Conservation (phyloP, 257 asterid genomes). For the Striga asiatica region DNA sequence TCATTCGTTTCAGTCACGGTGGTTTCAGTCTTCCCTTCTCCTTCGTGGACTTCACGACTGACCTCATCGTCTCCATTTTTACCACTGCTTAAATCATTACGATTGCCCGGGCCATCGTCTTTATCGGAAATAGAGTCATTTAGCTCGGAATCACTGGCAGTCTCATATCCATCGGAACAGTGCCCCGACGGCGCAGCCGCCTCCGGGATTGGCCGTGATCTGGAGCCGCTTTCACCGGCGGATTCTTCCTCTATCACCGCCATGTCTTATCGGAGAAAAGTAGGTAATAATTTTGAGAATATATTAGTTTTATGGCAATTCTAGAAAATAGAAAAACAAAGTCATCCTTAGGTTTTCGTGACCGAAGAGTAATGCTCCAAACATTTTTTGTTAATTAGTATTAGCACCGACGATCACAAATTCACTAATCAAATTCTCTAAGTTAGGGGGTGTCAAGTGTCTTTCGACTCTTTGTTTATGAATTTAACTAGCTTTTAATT, state of each 20-base stretch:
- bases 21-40: constrained; percentile 18
- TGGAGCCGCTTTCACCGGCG: constrained; percentile 11
- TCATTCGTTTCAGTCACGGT: constrained; percentile 22
- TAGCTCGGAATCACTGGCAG: constrained; percentile 92
- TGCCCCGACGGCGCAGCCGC: constrained; percentile 28
- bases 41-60: constrained; percentile 18
- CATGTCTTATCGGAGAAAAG: constrained; percentile 23
- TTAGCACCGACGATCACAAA: too few relatives aligned
- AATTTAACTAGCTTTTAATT: too few relatives aligned
- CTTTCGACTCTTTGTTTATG: too few relatives aligned
- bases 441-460: too few relatives aligned
- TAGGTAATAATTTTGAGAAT: too few relatives aligned
- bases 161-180: constrained; percentile 73
- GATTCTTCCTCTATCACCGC: constrained; percentile 46
- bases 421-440: too few relatives aligned
- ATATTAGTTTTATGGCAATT: too few relatives aligned
- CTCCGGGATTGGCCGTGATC: constrained; percentile 21
- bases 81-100: constrained; percentile 1
- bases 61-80: constrained; percentile 15
- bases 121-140: constrained; percentile 28
- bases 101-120: background rate
- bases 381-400: too few relatives aligned
- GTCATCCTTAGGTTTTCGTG: too few relatives aligned
- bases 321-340: too few relatives aligned
- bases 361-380: too few relatives aligned